phyloP scores from a whole-genome alignment of 805 yeast genomes.

The Myxozyma melibiosi region DNA sequence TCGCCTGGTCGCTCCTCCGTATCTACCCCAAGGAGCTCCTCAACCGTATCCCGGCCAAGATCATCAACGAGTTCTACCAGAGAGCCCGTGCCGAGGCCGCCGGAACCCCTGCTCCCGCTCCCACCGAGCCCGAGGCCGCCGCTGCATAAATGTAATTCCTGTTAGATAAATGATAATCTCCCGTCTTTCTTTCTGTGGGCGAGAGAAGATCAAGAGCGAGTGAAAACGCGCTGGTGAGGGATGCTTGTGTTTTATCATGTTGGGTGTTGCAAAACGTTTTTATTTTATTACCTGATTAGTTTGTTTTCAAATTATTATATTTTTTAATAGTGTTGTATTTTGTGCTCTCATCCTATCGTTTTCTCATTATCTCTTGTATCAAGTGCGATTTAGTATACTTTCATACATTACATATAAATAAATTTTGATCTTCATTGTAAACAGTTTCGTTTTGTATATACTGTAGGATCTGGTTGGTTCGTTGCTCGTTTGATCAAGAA shows the following conservation, averaged over 20 bases:
- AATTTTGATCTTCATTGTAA: background rate
- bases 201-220: too few relatives aligned
- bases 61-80: constrained; percentile 92
- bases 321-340: constrained; percentile 9
- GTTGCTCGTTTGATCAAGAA: too few relatives aligned
- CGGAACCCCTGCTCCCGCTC: constrained; percentile 22
- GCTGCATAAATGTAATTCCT: constrained; percentile 15
- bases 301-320: too few relatives aligned
- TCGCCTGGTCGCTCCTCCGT: constrained; percentile 97
- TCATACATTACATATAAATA: background rate
- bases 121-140: constrained; percentile 14
- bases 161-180: too few relatives aligned
- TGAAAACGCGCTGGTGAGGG: background rate
- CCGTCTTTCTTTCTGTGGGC: too few relatives aligned
- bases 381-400: constrained; percentile 5
- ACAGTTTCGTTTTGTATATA: too few relatives aligned
- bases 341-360: constrained; percentile 10
- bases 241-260: constrained; percentile 15
- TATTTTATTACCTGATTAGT: too few relatives aligned
- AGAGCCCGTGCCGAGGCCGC: constrained; percentile 32
- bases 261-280: constrained; percentile 20
- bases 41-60: constrained; percentile 98
- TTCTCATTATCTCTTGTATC: background rate
- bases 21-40: constrained; percentile 98
- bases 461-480: too few relatives aligned